phyloP scores from a whole-genome alignment of 164 flowering plant species.

The Chloranthus sessilifolius region DNA sequence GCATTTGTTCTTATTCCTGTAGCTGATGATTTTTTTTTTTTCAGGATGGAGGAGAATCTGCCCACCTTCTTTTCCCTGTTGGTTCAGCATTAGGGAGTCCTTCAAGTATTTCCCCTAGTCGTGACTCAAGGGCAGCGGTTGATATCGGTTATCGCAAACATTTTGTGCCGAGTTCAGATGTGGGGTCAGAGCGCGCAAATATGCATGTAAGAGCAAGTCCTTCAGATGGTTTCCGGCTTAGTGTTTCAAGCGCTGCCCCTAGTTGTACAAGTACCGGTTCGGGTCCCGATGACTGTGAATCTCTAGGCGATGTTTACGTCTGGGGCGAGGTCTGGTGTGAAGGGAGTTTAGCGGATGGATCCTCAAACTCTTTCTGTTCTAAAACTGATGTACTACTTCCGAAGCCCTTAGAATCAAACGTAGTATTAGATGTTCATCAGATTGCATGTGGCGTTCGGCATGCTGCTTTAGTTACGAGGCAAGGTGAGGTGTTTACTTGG shows the following conservation, averaged over 20 bases:
- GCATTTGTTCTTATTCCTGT: not conserved
- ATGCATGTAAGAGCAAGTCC: conserved; percentile 76
- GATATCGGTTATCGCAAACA: conserved; percentile 34
- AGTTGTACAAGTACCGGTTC: conserved; percentile 87
- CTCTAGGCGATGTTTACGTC: conserved; percentile 88
- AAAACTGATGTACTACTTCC: conserved; percentile 69
- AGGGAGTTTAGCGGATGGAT: conserved; percentile 36
- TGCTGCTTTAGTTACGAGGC: conserved; percentile 79
- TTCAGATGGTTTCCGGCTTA: conserved; percentile 74
- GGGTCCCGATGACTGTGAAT: conserved; percentile 90
- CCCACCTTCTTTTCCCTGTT: conserved; percentile 30
- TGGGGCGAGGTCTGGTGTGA: conserved; percentile 91
- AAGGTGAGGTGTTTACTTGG: conserved; percentile 94
- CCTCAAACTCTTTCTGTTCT: conserved; percentile 21
- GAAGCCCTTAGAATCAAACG: conserved; percentile 65
- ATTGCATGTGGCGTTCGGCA: conserved; percentile 83
- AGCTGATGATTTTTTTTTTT: conserved; percentile 8
- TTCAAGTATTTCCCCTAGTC: conserved; percentile 32
- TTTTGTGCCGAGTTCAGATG: conserved; percentile 65
- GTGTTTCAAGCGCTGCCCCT: conserved; percentile 79
- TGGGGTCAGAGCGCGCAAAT: conserved; percentile 66
- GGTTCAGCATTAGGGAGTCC: conserved; percentile 40
- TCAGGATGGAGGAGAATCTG: conserved; percentile 31
- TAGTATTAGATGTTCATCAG: conserved; percentile 82
- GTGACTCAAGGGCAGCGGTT: conserved; percentile 26